phyloP scores from a whole-genome alignment of 208 protist genomes.

The Porcisia deanei region DNA sequence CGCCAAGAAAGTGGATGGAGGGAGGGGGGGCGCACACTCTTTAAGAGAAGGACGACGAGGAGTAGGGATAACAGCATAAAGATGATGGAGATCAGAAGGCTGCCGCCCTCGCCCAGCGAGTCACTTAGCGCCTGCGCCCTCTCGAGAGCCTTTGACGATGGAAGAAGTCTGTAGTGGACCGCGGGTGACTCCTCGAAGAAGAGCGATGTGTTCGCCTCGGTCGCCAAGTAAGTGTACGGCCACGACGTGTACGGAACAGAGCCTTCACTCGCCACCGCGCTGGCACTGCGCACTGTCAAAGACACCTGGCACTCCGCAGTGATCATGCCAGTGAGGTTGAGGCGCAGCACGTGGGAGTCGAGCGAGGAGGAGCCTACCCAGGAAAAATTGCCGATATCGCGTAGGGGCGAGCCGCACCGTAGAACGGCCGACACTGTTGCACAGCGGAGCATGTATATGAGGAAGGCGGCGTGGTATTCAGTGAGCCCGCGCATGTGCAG shows the following conservation, averaged over 20 bases:
- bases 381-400: not conserved
- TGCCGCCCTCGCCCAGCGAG: constrained; percentile 19
- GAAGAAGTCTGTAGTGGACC: constrained; percentile 11
- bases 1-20: constrained; percentile 19
- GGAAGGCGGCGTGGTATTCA: constrained; percentile 26
- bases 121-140: not conserved
- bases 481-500: constrained; percentile 19
- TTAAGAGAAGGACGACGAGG: not conserved
- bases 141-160: not conserved
- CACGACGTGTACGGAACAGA: constrained; percentile 16
- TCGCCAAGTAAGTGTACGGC: constrained; percentile 24
- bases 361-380: constrained; percentile 20
- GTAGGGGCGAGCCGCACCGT: constrained; percentile 1
- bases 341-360: constrained; percentile 12
- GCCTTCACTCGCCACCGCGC: constrained; percentile 1
- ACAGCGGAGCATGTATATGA: constrained; percentile 28
- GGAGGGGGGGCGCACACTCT: constrained; percentile 11
- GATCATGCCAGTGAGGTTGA: constrained; percentile 17
- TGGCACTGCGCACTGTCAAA: constrained; percentile 14
- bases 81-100: constrained; percentile 13
- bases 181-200: constrained; percentile 20
- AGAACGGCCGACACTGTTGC: constrained; percentile 25
- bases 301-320: constrained; percentile 15
- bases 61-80: constrained; percentile 7
- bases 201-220: constrained; percentile 5